Evolutionary conservation across 2,329 filamentous ascomycete genomes (phyloP).

Genomic region (Aspergillus novoparasiticus): DNA sequence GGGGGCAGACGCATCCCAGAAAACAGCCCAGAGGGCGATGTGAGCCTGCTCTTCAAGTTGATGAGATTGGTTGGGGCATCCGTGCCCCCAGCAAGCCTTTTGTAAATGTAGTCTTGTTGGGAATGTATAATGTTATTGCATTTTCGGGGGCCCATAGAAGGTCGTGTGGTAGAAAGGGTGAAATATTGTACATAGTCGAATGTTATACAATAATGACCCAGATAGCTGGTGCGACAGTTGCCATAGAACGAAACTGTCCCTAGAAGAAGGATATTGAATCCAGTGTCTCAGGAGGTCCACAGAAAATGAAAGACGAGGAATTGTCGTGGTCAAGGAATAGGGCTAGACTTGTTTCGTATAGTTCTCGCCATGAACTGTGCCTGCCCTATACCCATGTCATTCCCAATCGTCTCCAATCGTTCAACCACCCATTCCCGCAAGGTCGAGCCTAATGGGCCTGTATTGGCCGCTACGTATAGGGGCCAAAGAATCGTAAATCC

Average conservation of each 20-base stretch:
- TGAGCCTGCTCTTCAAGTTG: not conserved
- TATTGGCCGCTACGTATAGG: conserved; percentile 7
- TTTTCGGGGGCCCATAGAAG: not conserved
- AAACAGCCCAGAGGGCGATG: not conserved
- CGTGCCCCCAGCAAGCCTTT: not conserved
- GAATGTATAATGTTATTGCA: not conserved
- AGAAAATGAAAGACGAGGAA: not conserved
- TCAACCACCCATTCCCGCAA: conserved; percentile 4
- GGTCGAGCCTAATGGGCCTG: not conserved
- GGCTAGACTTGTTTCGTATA: not conserved
- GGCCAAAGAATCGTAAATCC: conserved; percentile 11
- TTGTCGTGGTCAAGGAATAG: not conserved
- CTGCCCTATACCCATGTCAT: conserved; percentile 12
- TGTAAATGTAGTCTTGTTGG: not conserved
- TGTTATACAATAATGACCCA: not conserved
- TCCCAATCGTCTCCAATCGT: conserved; percentile 3
- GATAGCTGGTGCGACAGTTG: not conserved
- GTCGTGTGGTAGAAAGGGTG: not conserved
- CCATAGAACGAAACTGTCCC: not conserved
- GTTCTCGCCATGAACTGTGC: conserved; percentile 10
- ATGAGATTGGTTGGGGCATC: not conserved
- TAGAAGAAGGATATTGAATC: not conserved
- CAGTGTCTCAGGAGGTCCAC: not conserved
- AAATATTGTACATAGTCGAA: not conserved
- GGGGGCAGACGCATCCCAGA: not conserved